Percentiles rank a stretch among this genome's conserved stretches.
Conservation (phyloP, 2,329 filamentous ascomycete genomes). For the Tolypocladium inflatum region DNA sequence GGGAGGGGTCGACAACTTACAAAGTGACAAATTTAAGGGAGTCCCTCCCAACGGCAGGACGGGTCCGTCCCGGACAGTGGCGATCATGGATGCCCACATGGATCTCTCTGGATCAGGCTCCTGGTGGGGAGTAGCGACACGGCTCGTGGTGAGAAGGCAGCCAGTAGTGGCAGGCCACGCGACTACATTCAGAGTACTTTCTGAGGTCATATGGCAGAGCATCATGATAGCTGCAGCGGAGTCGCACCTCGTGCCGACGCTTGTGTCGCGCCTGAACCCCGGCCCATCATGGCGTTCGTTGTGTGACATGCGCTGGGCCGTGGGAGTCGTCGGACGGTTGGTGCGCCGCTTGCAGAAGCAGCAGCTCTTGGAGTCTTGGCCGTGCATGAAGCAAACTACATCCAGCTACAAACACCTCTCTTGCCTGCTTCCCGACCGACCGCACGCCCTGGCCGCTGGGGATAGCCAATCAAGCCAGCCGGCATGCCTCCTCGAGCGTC, state of each 20-base stretch:
- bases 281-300: not conserved
- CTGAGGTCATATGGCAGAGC: not conserved
- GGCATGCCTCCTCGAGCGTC: not conserved
- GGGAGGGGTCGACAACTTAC: not conserved
- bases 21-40: not conserved
- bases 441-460: not conserved
- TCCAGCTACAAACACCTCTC: not conserved
- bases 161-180: constrained; percentile 3
- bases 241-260: not conserved
- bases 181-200: not conserved
- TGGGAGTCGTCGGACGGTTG: not conserved
- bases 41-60: no score
- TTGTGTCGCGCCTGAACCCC: not conserved
- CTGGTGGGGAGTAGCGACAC: not conserved
- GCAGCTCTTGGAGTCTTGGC: not conserved
- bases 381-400: not conserved
- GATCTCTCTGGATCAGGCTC: not conserved
- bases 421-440: not conserved
- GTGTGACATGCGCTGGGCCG: not conserved
- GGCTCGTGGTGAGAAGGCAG: not conserved
- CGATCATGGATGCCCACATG: not conserved
- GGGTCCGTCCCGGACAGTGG: not conserved
- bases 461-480: not conserved
- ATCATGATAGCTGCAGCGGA: not conserved
- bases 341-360: not conserved